phyloP scores from a whole-genome alignment of 495 filamentous ascomycete species.

The Talaromyces borbonicus region DNA sequence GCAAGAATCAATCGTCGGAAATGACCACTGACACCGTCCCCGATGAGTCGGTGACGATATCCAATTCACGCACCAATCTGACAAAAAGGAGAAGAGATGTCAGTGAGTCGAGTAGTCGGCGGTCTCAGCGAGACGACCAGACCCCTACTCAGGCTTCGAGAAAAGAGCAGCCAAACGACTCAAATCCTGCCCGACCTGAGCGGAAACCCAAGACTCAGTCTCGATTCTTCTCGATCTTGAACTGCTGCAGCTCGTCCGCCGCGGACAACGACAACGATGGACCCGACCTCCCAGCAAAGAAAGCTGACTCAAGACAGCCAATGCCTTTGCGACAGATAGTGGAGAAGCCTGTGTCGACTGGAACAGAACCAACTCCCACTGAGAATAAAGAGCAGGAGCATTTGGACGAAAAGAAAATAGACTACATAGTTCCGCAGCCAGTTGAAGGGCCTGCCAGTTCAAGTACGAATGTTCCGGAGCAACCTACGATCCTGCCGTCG shows the following conservation, averaged over 20 bases:
- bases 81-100: constrained; percentile 56
- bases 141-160: constrained; percentile 30
- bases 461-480: neutral
- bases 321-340: constrained; percentile 44
- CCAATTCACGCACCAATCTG: constrained; percentile 62
- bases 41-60: constrained; percentile 49
- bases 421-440: constrained; percentile 11
- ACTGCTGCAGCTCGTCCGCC: constrained; percentile 69
- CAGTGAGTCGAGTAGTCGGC: constrained; percentile 55
- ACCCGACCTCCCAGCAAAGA: constrained; percentile 53
- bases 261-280: constrained; percentile 55
- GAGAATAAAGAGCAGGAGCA: constrained; percentile 44
- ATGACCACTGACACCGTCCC: constrained; percentile 55
- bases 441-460: constrained; percentile 19
- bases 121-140: constrained; percentile 36
- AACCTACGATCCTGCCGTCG: neutral
- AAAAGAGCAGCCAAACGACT: constrained; percentile 20
- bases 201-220: constrained; percentile 44
- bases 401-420: constrained; percentile 40
- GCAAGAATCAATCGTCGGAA: constrained; percentile 50
- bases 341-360: constrained; percentile 40
- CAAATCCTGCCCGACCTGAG: constrained; percentile 39
- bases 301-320: constrained; percentile 45
- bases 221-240: constrained; percentile 61
- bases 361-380: constrained; percentile 42